phyloP scores from a whole-genome alignment of 768 basidiomycete genomes.

The Macrolepiota fuliginosa region DNA sequence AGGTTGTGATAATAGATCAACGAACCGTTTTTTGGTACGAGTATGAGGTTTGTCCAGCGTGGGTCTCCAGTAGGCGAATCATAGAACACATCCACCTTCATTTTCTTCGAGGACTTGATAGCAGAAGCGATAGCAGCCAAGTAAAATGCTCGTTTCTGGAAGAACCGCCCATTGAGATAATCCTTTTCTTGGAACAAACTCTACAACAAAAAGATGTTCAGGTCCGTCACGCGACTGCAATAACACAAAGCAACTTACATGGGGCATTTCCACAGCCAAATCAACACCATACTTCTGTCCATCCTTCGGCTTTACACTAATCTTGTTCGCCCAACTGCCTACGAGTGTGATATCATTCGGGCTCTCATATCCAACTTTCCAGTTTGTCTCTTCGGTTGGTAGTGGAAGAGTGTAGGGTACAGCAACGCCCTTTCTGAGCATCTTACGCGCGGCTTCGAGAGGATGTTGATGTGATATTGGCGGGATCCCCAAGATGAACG shows the following conservation, averaged over 20 bases:
- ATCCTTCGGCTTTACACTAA: constrained; percentile 71
- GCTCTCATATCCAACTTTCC: constrained; percentile 81
- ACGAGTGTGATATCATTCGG: constrained; percentile 76
- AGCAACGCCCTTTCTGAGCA: constrained; percentile 53
- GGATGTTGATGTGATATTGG: constrained; percentile 61
- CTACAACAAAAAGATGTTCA: constrained; percentile 27
- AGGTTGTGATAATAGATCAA: constrained; percentile 18
- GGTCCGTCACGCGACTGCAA: constrained; percentile 14
- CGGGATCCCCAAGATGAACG: constrained; percentile 58
- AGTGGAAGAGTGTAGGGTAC: constrained; percentile 70
- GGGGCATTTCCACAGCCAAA: constrained; percentile 84
- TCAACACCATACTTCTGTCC: constrained; percentile 68
- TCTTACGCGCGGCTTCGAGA: constrained; percentile 53
- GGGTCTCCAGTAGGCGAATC: constrained; percentile 58
- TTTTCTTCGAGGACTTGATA: constrained; percentile 41
- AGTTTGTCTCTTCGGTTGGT: constrained; percentile 78
- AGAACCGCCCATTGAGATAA: constrained; percentile 83
- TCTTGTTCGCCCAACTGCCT: constrained; percentile 85
- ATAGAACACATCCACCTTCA: constrained; percentile 62
- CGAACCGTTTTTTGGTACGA: constrained; percentile 55
- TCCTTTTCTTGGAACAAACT: constrained; percentile 94
- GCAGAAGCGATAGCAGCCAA: constrained; percentile 74
- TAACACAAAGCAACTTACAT: constrained; percentile 43
- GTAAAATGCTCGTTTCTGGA: constrained; percentile 91
- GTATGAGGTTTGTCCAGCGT: constrained; percentile 61